Evolutionary conservation across 192 early-diverging fungal genomes (phyloP), one percentile per base, ranked within the genome.

Genomic region (Gonapodya sp.): DNA sequence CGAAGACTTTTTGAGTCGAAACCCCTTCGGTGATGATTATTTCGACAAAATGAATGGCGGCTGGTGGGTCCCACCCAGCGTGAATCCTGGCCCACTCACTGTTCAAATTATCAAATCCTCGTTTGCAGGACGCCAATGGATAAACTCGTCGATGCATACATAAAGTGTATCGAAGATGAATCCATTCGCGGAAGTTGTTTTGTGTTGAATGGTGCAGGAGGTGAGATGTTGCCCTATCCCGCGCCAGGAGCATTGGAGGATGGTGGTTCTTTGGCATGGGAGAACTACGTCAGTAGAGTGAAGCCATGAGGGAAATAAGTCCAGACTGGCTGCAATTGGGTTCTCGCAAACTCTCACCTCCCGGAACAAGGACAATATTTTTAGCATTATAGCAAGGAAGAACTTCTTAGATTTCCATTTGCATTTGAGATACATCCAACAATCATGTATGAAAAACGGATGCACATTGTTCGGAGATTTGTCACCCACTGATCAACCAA

Each of bases 81-180:
- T 16, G 46, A 64, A 64, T 8, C 24, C 46, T 16, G 8, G 24
- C 46, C 24, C 24, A 24, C 8, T 64, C 46, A 64, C 46, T 64
- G 46, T 16, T 64, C 46, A 8, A 24, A 64, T 64, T 64, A 16
- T 77, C 8, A 2, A 18, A 30, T 16, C 16, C 64, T 30, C 64
- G 64, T 30, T 30, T 30, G 8, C 75, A 77, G 75, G 75, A 77
- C 75, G 30, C 75, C 75, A 8, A 77, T 77, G 75, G 31, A 77
- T 33, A 77, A 77, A 33, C 75, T 77, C 75, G 75, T 77, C 30
- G 75, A 77, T 33, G 75, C 75, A 2, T 77, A 77, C 75, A 34
- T 77, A 8, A 77, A 77, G 34, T 77, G 75, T 33, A 18, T 77
- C 30, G 30, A 77, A 33, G 75, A 77, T 33, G 75, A 77, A 32